phyloP scores from a whole-genome alignment of 495 filamentous ascomycete species.

The Aspergillus bridgeri region DNA sequence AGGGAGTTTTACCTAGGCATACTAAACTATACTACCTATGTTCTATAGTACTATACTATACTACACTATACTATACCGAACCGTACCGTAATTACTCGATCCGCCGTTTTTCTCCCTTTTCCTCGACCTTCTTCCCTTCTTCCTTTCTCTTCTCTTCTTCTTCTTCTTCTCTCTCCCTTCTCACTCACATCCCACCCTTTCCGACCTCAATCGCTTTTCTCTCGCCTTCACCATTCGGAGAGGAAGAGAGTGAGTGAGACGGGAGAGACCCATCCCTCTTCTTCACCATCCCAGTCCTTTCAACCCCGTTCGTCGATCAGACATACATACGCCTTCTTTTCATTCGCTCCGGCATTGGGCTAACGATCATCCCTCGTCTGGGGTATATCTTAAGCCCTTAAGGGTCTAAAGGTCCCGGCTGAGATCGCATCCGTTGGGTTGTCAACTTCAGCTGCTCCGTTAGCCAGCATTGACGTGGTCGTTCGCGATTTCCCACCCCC shows the following conservation, averaged over 20 bases:
- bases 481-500: constrained; percentile 1
- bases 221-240: not conserved
- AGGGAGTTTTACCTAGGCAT: too few species aligned
- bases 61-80: not conserved
- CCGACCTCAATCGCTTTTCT: not conserved
- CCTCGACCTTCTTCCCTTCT: constrained; percentile 9
- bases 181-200: not conserved
- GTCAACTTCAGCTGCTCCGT: constrained; percentile 1
- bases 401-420: not conserved
- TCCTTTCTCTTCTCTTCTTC: constrained; percentile 7
- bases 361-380: constrained; percentile 9
- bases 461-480: constrained; percentile 8
- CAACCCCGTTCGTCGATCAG: constrained; percentile 23
- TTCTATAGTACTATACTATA: too few species aligned
- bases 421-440: not conserved
- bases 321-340: constrained; percentile 16
- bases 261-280: constrained; percentile 7
- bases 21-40: too few species aligned
- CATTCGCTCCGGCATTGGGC: constrained; percentile 17
- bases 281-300: constrained; percentile 12
- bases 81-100: not conserved
- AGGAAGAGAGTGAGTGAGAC: constrained; percentile 8
- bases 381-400: not conserved
- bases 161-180: constrained; percentile 3
- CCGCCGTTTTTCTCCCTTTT: constrained; percentile 10